These are phyloP conservation scores for Suillus cothurnatus DNA, from an alignment of 768 basidiomycete genomes.

Conservation along the genomic window DNA sequence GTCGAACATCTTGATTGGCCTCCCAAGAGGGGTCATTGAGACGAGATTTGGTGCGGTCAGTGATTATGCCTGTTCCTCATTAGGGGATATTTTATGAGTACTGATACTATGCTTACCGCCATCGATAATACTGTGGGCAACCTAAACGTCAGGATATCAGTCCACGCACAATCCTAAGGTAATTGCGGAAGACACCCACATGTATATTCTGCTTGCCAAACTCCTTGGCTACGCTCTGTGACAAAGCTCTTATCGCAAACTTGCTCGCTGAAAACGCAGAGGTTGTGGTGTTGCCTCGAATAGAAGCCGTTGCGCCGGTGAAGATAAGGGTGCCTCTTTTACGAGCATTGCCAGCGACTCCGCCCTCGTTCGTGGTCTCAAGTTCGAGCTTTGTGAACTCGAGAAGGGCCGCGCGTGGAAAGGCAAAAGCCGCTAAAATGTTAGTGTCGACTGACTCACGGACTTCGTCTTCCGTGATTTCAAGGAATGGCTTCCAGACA, in stretches of 20 bases:
- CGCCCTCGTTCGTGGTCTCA: slow-evolving; percentile 42
- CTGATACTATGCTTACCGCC: neutral
- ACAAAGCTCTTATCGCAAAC: slow-evolving; percentile 60
- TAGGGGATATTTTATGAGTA: neutral
- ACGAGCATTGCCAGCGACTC: slow-evolving; percentile 40
- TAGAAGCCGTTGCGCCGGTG: slow-evolving; percentile 71
- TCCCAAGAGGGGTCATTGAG: slow-evolving; percentile 41
- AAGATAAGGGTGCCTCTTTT: slow-evolving; percentile 68
- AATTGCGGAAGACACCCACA: slow-evolving; percentile 35
- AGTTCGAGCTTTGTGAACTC: slow-evolving; percentile 57
- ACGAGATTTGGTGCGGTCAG: slow-evolving; percentile 35
- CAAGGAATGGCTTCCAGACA: slow-evolving; percentile 68
- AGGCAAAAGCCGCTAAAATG: slow-evolving; percentile 61
- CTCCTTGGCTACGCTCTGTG: slow-evolving; percentile 75
- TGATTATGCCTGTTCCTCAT: slow-evolving; percentile 14
- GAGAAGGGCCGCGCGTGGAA: slow-evolving; percentile 60
- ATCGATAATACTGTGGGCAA: slow-evolving; percentile 1
- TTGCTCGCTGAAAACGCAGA: slow-evolving; percentile 68
- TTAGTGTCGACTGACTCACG: slow-evolving; percentile 52
- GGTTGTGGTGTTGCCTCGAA: slow-evolving; percentile 63
- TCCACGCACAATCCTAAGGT: slow-evolving; percentile 3
- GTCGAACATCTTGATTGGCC: slow-evolving; percentile 45
- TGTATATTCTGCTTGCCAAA: slow-evolving; percentile 77
- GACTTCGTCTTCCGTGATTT: slow-evolving; percentile 60
- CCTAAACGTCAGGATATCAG: neutral